Evolutionary conservation across 805 yeast species (phyloP).

Genomic region (Nakazawaea peltata): DNA sequence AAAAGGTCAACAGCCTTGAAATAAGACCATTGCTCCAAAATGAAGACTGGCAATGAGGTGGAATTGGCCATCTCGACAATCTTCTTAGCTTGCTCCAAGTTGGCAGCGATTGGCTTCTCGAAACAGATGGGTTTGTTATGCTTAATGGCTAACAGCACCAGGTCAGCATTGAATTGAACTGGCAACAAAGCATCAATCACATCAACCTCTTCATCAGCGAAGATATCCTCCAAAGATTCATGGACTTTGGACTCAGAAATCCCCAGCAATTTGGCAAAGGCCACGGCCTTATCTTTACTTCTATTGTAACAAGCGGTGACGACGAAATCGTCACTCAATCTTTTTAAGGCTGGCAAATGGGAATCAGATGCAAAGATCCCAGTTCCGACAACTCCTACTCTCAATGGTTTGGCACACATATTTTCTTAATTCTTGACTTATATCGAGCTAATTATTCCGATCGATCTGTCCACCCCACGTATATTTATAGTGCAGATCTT

Average conservation of each 20-base stretch:
- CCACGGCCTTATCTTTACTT: slow-evolving; percentile 75
- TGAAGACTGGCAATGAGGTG: slow-evolving; percentile 34
- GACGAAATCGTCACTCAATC: slow-evolving; percentile 39
- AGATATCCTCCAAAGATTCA: slow-evolving; percentile 54
- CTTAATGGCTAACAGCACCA: slow-evolving; percentile 61
- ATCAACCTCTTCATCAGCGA: slow-evolving; percentile 61
- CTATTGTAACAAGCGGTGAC: slow-evolving; percentile 76
- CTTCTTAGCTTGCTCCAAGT: slow-evolving; percentile 69
- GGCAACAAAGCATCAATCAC: slow-evolving; percentile 83
- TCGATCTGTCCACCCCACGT: no score
- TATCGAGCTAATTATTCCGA: no score
- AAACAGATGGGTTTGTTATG: slow-evolving; percentile 72
- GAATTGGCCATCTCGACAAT: slow-evolving; percentile 64
- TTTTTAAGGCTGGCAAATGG: slow-evolving; percentile 69
- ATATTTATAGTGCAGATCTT: no score
- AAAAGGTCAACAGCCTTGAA: slow-evolving; percentile 49
- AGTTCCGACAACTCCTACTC: slow-evolving; percentile 10
- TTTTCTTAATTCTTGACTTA: no score
- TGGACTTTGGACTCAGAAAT: slow-evolving; percentile 43
- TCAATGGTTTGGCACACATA: slow-evolving; percentile 4
- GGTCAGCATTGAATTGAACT: slow-evolving; percentile 68
- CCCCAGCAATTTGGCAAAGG: slow-evolving; percentile 60
- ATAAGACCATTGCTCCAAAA: slow-evolving; percentile 85
- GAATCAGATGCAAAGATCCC: slow-evolving; percentile 73
- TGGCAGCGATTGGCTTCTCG: slow-evolving; percentile 93